Base-by-base conservation (phyloP, 345 rosid genomes). In the Xanthoceras sorbifolium region DNA sequence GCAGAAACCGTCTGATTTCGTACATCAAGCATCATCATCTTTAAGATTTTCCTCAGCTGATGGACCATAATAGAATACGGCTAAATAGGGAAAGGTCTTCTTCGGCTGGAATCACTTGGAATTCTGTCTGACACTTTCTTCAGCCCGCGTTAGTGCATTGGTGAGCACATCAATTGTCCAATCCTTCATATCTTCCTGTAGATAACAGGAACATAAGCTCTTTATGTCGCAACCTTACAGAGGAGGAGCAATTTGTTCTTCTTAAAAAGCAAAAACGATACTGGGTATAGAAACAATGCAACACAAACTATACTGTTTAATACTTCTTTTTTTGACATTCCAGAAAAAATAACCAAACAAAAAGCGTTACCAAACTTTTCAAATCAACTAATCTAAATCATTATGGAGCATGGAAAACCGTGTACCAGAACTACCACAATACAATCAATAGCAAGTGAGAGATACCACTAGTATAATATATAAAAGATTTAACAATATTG, bases 101-200 rank as follows among this genome's bases (percentile, higher is more conserved):
- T 55, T 38, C 4, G 7, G 12, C 60, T 59, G 59, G 28, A 70
- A 78, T 79, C 78, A 84, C 69, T 77, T 80, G 31, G 88, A 80
- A 55, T 78, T 36, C 17, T 65, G 86, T 48, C 83, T 87, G 65
- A 82, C 90, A 36, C 78, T 85, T 84, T 92, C 96, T 90, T 95
- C 97, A 0, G 82, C 90, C 61, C 97, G 90, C 8, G 93, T 85
- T 17, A 92, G 57, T 17, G 90, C 99, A 82, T 91, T 85, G 17
- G 97, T 85, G 48, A 96, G 82, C 82, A 96, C 92, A 76, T 96
- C 99, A n/a, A 89, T 91, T 2, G 93, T 84, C 98, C 97, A 93
- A 81, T 91, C 94, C 86, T 88, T 92, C 81, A 91, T 64, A 84
- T 92, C 99, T 64, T 85, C 93, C 97, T 96, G 83, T 81, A 79